Conservation (phyloP, 805 yeast species). For the Maudiozyma saulgeensis region DNA sequence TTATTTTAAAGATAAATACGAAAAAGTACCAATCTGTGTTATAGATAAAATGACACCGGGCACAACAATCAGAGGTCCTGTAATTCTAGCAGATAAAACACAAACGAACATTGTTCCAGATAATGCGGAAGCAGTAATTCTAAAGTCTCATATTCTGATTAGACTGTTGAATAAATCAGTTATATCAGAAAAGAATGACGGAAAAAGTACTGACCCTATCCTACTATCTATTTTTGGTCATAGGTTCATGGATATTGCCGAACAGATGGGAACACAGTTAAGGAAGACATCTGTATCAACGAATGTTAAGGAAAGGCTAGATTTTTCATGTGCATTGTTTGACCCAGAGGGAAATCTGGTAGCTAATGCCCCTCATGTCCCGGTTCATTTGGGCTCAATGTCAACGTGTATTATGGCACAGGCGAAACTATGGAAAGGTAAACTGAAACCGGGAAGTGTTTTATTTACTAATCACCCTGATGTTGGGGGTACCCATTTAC, state of each 20-base stretch:
- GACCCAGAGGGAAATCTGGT: slow-evolving; percentile 68
- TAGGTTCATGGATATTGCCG: slow-evolving; percentile 84
- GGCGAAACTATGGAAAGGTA: slow-evolving; percentile 53
- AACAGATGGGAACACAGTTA: slow-evolving; percentile 76
- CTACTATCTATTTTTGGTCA: slow-evolving; percentile 70
- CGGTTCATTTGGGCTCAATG: slow-evolving; percentile 83
- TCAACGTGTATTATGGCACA: slow-evolving; percentile 67
- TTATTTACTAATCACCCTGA: slow-evolving; percentile 73
- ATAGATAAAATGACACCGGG: slow-evolving; percentile 49
- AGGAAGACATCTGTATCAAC: slow-evolving; percentile 75
- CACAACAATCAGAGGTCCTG: slow-evolving; percentile 53
- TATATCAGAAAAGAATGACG: slow-evolving; percentile 14
- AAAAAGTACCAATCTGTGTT: slow-evolving; percentile 45
- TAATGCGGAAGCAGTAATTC: slow-evolving; percentile 42
- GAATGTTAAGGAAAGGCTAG: slow-evolving; percentile 74
- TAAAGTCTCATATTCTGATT: slow-evolving; percentile 55
- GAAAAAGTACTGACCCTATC: slow-evolving; percentile 50
- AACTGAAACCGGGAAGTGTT: slow-evolving; percentile 63
- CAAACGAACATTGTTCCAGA: slow-evolving; percentile 74
- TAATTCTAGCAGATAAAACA: slow-evolving; percentile 68
- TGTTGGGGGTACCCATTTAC: slow-evolving; percentile 79
- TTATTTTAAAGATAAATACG: slow-evolving; percentile 46
- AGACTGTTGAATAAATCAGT: slow-evolving; percentile 15
- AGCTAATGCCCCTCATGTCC: slow-evolving; percentile 84
- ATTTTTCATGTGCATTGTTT: slow-evolving; percentile 77